Percentiles rank a stretch among this genome's conserved stretches.
Conservation (phyloP, 805 yeast genomes). For the Starmerella riodocensis region DNA sequence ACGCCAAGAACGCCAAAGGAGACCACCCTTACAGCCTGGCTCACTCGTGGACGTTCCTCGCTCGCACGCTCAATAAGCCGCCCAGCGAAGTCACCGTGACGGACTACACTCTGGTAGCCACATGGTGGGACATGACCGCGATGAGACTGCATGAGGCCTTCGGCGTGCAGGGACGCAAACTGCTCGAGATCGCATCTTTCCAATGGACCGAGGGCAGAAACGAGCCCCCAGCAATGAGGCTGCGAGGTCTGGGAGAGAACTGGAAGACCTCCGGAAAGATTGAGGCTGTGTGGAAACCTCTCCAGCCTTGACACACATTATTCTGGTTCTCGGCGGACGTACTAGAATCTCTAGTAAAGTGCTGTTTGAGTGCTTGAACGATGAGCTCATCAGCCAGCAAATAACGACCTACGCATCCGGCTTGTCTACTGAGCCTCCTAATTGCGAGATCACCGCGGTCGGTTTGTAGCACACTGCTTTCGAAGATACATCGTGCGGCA, state of each 20-base stretch:
- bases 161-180: conserved; percentile 57
- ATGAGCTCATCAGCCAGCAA: too few relatives aligned
- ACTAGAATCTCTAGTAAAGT: too few relatives aligned
- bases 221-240: conserved; percentile 66
- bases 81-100: conserved; percentile 41
- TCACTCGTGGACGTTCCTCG: conserved; percentile 57
- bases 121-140: conserved; percentile 90
- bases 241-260: conserved; percentile 68
- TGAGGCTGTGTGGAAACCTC: conserved; percentile 21
- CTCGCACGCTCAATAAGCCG: conserved; percentile 54
- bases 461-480: too few relatives aligned
- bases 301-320: conserved; percentile 4
- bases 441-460: too few relatives aligned
- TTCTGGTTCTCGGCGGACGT: too few relatives aligned
- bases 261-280: conserved; percentile 42
- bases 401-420: too few relatives aligned
- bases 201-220: conserved; percentile 43
- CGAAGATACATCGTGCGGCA: too few relatives aligned
- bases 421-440: too few relatives aligned
- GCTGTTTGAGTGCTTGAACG: too few relatives aligned
- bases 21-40: conserved; percentile 45
- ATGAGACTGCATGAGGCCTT: conserved; percentile 40
- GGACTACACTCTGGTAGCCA: conserved; percentile 56
- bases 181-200: conserved; percentile 36
- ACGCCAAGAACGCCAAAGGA: conserved; percentile 7